Base-by-base conservation (phyloP, 1,139 yeast genomes). In the Pichia sp. region DNA sequence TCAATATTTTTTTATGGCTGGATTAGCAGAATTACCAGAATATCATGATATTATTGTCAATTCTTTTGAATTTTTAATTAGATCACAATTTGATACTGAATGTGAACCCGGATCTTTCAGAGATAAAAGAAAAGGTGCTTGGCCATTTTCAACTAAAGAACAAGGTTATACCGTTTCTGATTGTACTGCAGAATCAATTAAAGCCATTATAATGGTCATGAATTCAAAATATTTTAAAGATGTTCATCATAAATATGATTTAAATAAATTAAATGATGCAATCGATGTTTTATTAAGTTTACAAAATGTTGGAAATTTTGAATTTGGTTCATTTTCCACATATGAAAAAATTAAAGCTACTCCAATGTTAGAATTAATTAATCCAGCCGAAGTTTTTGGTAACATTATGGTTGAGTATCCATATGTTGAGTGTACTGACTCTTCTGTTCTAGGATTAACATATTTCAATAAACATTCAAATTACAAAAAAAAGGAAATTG, bases 391-490 rank as follows among this genome's bases (percentile, higher is more conserved):
- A 62, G 98, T 94, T 0, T 94, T 94, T 66, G 96, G 95, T 51
- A 89, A 92, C 56, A 94, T 94, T 50, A 94, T 94, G 99, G 95
- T 92, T n/a, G 99, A 94, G 62, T 92, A 87, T 61, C 97, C 98
- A 0, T 94, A 94, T 59, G 97, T 92, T 30, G 99, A 94, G 63
- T 94, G 99, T 63, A 89, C 98, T 0, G 98, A 94, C 63, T 89
- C 97, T 1, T 82, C 92, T 2, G 95, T 92, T 3, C 68, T 92
- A 40, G 98, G 98, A 0, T 69, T 94, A 49, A 80, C 87, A 0
- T 85, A 83, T 60, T 94, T 90, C 69, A 71, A 82, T 39, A 71
- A 79, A 50, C 67, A 73, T 54, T 78, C 80, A 60, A 67, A 75
- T 41, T 89, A 92, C 60, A 77, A 85, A 50, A 65, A 74, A 4